A percentile compares a stretch with the other conserved stretches of the same genome.
Evolutionary conservation across 495 filamentous ascomycete genomes (phyloP).

Genomic region (Annulohypoxylon maeteangense): DNA sequence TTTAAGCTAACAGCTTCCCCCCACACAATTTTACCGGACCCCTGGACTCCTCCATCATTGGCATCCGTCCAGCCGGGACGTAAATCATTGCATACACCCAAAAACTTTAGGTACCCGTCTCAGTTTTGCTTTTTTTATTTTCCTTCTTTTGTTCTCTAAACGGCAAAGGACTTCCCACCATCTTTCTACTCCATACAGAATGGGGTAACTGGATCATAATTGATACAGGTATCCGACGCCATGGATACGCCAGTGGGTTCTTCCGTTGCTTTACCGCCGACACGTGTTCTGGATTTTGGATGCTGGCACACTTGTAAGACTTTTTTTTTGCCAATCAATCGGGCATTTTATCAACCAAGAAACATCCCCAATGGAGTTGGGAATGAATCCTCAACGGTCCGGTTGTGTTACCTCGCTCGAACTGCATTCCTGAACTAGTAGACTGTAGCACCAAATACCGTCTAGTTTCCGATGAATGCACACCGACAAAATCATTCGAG

Average conservation of each 20-base stretch:
- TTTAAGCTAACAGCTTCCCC: conserved; percentile 21
- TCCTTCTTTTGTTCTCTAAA: conserved; percentile 5
- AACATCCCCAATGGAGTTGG: conserved; percentile 4
- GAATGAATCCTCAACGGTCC: conserved; percentile 33
- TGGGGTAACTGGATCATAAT: conserved; percentile 20
- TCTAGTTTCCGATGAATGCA: conserved; percentile 33
- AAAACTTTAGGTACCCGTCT: background rate
- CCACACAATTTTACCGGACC: conserved; percentile 34
- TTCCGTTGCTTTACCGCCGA: conserved; percentile 31
- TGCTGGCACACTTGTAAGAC: conserved; percentile 9
- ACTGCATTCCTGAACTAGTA: conserved; percentile 24
- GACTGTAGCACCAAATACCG: conserved; percentile 4
- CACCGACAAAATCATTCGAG: conserved; percentile 25
- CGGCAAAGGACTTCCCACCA: conserved; percentile 1
- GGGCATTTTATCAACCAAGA: background rate
- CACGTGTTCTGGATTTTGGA: conserved; percentile 32
- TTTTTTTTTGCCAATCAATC: conserved; percentile 17
- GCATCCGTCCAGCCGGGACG: conserved; percentile 37
- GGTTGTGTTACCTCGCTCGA: conserved; percentile 28
- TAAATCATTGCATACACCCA: conserved; percentile 28
- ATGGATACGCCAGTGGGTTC: conserved; percentile 23
- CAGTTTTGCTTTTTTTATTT: background rate
- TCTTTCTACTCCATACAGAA: background rate
- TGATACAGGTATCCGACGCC: conserved; percentile 20
- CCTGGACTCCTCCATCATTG: conserved; percentile 38